phyloP scores from a whole-genome alignment of 208 protist genomes.

The Trypanosoma mega region DNA sequence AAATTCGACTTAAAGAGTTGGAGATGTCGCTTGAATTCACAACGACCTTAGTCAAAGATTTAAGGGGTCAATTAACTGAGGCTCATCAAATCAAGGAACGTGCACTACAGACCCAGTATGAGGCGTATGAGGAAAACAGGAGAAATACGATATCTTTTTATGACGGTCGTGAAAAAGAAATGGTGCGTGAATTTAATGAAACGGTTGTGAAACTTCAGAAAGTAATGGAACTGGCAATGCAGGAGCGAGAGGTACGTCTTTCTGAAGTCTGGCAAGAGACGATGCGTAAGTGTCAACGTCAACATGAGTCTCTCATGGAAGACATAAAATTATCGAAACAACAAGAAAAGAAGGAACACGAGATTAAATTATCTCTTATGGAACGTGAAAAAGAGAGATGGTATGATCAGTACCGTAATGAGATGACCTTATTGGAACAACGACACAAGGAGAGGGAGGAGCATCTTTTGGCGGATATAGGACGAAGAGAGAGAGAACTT shows the following conservation, averaged over 20 bases:
- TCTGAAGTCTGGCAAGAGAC: constrained; percentile 37
- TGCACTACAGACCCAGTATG: constrained; percentile 37
- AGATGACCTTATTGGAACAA: constrained; percentile 31
- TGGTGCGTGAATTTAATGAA: constrained; percentile 31
- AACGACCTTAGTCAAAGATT: constrained; percentile 13
- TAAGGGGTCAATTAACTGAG: constrained; percentile 17
- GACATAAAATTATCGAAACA: constrained; percentile 28
- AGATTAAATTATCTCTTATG: constrained; percentile 25
- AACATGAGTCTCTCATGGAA: constrained; percentile 35
- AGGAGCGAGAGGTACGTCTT: constrained; percentile 43
- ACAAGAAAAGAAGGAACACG: constrained; percentile 41
- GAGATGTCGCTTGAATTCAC: constrained; percentile 25
- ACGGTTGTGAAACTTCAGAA: constrained; percentile 20
- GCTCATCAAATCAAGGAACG: constrained; percentile 14
- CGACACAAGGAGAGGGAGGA: constrained; percentile 47
- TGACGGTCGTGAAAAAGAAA: constrained; percentile 36
- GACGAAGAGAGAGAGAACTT: constrained; percentile 48
- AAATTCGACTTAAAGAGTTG: constrained; percentile 25
- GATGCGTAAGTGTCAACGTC: constrained; percentile 25
- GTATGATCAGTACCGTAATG: constrained; percentile 27
- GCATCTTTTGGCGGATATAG: constrained; percentile 42
- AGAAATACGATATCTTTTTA: constrained; percentile 35
- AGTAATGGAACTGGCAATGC: constrained; percentile 33
- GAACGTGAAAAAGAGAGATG: constrained; percentile 51
- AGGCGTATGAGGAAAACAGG: constrained; percentile 38